Percentiles rank a stretch among this genome's conserved stretches.
Evolutionary conservation across 495 filamentous ascomycete species (phyloP).

Genomic region (Neurospora tetrasperma): DNA sequence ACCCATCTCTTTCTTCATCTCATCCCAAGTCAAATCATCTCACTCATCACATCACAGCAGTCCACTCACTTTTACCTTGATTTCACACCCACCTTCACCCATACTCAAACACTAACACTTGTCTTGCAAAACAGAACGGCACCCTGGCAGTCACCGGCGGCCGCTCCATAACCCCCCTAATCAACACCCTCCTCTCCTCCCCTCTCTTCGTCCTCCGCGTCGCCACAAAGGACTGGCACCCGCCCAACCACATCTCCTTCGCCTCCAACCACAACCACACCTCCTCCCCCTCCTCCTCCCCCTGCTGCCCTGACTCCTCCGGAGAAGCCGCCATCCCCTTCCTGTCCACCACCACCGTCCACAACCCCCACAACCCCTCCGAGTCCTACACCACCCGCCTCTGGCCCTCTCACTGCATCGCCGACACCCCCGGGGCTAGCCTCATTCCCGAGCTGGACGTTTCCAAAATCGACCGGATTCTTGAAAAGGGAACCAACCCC

Average conservation of each 20-base stretch:
- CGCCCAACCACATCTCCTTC: slow-evolving; percentile 78
- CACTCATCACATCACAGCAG: background rate
- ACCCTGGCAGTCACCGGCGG: slow-evolving; percentile 68
- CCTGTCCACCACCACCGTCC: slow-evolving; percentile 47
- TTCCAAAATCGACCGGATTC: slow-evolving; percentile 46
- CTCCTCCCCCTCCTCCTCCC: slow-evolving; percentile 31
- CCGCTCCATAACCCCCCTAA: slow-evolving; percentile 52
- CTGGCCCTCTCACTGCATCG: slow-evolving; percentile 88
- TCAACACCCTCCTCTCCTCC: slow-evolving; percentile 66
- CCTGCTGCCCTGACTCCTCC: background rate
- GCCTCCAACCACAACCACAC: slow-evolving; percentile 56
- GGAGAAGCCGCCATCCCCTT: slow-evolving; percentile 41
- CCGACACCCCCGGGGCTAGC: slow-evolving; percentile 58
- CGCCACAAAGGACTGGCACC: slow-evolving; percentile 88
- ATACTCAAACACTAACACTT: background rate
- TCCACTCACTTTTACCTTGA: background rate
- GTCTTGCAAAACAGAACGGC: slow-evolving; percentile 48
- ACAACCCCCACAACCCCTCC: slow-evolving; percentile 53
- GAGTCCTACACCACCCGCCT: slow-evolving; percentile 60
- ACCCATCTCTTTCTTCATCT: background rate
- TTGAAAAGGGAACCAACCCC: slow-evolving; percentile 67
- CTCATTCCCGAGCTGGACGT: slow-evolving; percentile 65
- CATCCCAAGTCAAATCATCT: background rate
- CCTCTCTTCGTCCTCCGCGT: slow-evolving; percentile 61
- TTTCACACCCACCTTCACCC: background rate